Evolutionary conservation across 345 rosid species (phyloP), one percentile per base, ranked within the genome.

Genomic region (Lepidium didymum): DNA sequence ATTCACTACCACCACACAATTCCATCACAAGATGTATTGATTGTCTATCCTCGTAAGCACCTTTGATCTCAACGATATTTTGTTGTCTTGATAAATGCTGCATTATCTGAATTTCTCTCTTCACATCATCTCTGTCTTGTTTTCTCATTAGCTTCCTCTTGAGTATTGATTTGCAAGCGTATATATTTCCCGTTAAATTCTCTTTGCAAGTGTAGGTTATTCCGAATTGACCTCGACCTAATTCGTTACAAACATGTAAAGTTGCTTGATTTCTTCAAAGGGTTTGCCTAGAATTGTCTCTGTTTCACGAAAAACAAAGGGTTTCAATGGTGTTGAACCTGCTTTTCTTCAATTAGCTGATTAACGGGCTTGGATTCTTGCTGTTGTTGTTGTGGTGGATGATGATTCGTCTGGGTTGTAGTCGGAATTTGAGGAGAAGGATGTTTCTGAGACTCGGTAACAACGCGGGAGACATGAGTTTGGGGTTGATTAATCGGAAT

Each of bases 211-310:
- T 59, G 64, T 88, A 91, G 13, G 87, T 87, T 36, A 87, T 83
- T 2, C 97, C 97, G 70, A 86, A 88, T 42, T 85, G 93, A 3
- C 97, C 97, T 57, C 96, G 84, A n/a, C 97, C 97, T 76, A 91
- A 42, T 78, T 87, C 91, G 65, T 79, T 79, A 3, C 89, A 0
- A 91, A 18, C 0, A 85, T 78, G 73, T 84, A 91, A 63, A 50
- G 61, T 43, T 65, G 73, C 69, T 25, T 84, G 60, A 91, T 81
- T 45, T 88, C 90, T 38, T 87, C 91, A 53, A 84, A 83, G 21
- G 93, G 87, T 54, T 84, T 85, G 4, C 85, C 96, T 9, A 91
- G 75, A 15, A 91, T 74, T 13, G 86, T 75, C 9, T 81, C 84
- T 57, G 80, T 61, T 61, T 49, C 68, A 42, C 44, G 74, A 2